These are phyloP conservation scores for Keithomyces neogunnii DNA, from an alignment of 2,329 filamentous ascomycete species.

Conservation along the genomic window DNA sequence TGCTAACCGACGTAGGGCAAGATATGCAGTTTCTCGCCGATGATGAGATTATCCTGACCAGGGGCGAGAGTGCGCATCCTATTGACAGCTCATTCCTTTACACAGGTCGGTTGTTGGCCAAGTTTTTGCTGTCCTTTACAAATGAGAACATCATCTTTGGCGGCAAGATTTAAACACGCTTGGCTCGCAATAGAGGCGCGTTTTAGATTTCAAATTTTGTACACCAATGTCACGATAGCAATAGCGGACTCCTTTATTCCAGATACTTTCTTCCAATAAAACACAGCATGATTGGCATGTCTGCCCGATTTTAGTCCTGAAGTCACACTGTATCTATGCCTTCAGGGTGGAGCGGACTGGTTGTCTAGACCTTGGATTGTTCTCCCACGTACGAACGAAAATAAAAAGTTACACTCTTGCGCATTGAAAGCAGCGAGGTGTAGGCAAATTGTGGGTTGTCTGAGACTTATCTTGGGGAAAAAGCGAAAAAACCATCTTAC, in stretches of 20 bases:
- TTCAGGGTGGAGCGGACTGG: conserved; percentile 59
- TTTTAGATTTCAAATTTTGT: background rate
- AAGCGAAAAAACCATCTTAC: background rate
- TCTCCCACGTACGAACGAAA: conserved; percentile 56
- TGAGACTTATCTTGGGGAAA: background rate
- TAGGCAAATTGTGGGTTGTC: conserved; percentile 50
- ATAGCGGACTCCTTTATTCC: background rate
- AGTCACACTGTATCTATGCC: conserved; percentile 46
- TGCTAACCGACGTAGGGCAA: conserved; percentile 20
- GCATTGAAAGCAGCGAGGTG: conserved; percentile 50
- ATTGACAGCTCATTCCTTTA: conserved; percentile 42
- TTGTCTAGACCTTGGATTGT: conserved; percentile 57
- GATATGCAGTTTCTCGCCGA: conserved; percentile 34
- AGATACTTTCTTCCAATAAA: background rate
- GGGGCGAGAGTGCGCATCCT: conserved; percentile 36
- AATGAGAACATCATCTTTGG: conserved; percentile 41
- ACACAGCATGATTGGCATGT: conserved; percentile 30
- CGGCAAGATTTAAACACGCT: conserved; percentile 12
- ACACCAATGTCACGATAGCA: background rate
- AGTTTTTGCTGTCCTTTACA: conserved; percentile 47
- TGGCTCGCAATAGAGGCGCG: background rate
- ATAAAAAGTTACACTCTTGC: conserved; percentile 50
- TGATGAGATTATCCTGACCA: conserved; percentile 37
- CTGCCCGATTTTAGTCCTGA: conserved; percentile 57
- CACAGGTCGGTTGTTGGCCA: conserved; percentile 42